A percentile compares a stretch with the other conserved stretches of the same genome.
Conservation (phyloP, 2,329 filamentous ascomycete genomes). For the Stemphylium lycopersici region DNA sequence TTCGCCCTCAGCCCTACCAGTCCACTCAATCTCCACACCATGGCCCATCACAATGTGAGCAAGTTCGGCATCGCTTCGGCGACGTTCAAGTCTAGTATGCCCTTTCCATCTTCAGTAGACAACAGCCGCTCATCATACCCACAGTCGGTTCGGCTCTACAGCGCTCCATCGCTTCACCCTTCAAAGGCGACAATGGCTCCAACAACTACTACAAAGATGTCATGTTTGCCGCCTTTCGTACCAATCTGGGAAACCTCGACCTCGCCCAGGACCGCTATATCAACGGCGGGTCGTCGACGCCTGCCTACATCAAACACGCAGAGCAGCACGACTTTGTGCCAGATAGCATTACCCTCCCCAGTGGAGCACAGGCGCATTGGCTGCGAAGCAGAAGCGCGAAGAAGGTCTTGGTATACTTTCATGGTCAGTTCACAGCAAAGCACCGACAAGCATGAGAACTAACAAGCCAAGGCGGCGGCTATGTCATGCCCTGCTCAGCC, state of each 20-base stretch:
- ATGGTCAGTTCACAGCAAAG: constrained; percentile 42
- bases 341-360: constrained; percentile 46
- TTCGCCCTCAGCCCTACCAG: not conserved
- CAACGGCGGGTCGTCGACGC: constrained; percentile 33
- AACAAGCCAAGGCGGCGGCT: constrained; percentile 60
- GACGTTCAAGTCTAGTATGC: constrained; percentile 39
- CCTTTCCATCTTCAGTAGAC: not conserved
- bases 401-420: constrained; percentile 55
- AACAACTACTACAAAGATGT: constrained; percentile 48
- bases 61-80: constrained; percentile 44
- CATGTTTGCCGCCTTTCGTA: constrained; percentile 38
- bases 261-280: constrained; percentile 46
- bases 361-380: constrained; percentile 56
- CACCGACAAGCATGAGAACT: not conserved
- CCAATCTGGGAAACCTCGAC: constrained; percentile 37
- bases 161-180: constrained; percentile 43
- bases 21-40: constrained; percentile 10
- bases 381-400: constrained; percentile 49
- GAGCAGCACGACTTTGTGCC: constrained; percentile 46
- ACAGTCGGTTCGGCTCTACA: constrained; percentile 42
- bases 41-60: constrained; percentile 38
- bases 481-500: constrained; percentile 55
- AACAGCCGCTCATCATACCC: not conserved
- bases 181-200: constrained; percentile 45
- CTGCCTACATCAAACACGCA: constrained; percentile 45